Percentiles rank a stretch among this genome's conserved stretches.
Evolutionary conservation across 2,329 filamentous ascomycete species (phyloP).

Genomic region (Dothideomycetidae sp.): DNA sequence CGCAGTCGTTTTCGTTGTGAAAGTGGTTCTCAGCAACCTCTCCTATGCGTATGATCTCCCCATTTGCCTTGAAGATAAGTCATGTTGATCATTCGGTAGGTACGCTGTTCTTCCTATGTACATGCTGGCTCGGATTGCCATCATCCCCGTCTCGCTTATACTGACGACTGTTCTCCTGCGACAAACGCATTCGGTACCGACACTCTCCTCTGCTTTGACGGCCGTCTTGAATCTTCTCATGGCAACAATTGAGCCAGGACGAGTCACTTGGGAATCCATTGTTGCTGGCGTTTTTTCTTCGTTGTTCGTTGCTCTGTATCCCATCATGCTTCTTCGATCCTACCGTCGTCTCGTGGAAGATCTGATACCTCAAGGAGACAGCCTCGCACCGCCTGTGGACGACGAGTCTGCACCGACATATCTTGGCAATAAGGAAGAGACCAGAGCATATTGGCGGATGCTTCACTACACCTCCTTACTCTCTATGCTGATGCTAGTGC

Average conservation of each 20-base stretch:
- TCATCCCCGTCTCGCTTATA: constrained; percentile 36
- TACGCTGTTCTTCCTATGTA: constrained; percentile 40
- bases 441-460: constrained; percentile 37
- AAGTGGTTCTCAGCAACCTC: constrained; percentile 39
- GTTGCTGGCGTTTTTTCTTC: constrained; percentile 40
- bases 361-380: constrained; percentile 31
- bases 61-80: not conserved
- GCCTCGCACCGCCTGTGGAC: constrained; percentile 20
- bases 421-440: constrained; percentile 30
- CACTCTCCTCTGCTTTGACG: constrained; percentile 36
- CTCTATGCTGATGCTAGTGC: constrained; percentile 34
- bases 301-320: constrained; percentile 38
- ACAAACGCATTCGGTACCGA: constrained; percentile 33
- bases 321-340: constrained; percentile 35
- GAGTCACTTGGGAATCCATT: constrained; percentile 38
- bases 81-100: constrained; percentile 16
- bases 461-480: constrained; percentile 39
- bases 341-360: constrained; percentile 34
- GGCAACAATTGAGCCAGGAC: constrained; percentile 31
- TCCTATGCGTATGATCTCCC: constrained; percentile 35
- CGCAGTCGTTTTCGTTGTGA: constrained; percentile 36
- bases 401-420: constrained; percentile 16
- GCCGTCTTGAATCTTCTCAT: constrained; percentile 38
- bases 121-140: constrained; percentile 37
- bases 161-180: constrained; percentile 34